Conservation (phyloP, 805 yeast species). For the Metschnikowia lachancei region DNA sequence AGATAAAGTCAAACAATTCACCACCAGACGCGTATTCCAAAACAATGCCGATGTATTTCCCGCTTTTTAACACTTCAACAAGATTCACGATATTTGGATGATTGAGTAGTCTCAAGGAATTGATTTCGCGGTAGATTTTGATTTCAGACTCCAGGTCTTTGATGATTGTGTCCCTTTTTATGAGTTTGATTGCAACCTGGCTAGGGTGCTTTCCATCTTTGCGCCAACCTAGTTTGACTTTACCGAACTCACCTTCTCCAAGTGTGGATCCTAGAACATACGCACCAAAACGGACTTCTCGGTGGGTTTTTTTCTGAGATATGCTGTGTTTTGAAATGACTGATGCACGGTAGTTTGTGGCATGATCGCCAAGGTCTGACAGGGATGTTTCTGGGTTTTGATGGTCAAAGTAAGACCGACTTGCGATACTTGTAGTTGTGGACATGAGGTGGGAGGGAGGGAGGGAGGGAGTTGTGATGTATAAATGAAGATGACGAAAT, state of each 20-base stretch:
- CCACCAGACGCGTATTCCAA: slow-evolving; percentile 97
- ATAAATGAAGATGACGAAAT: not conserved
- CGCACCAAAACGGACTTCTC: slow-evolving; percentile 83
- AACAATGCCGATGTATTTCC: slow-evolving; percentile 93
- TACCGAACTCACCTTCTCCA: slow-evolving; percentile 98
- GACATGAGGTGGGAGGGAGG: slow-evolving; percentile 3
- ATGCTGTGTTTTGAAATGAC: slow-evolving; percentile 2
- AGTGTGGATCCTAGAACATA: slow-evolving; percentile 88
- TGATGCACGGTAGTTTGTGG: slow-evolving; percentile 3
- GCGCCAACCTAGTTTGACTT: slow-evolving; percentile 95
- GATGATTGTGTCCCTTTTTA: slow-evolving; percentile 83
- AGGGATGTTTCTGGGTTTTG: slow-evolving; percentile 8
- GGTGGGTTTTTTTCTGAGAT: slow-evolving; percentile 28
- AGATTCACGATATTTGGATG: slow-evolving; percentile 93
- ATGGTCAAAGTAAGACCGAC: slow-evolving; percentile 10
- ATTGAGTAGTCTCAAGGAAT: slow-evolving; percentile 76
- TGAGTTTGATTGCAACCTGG: slow-evolving; percentile 91
- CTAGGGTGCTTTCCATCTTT: slow-evolving; percentile 74
- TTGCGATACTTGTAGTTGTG: slow-evolving; percentile 9
- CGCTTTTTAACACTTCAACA: slow-evolving; percentile 91
- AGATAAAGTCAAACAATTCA: slow-evolving; percentile 88
- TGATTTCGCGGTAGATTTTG: slow-evolving; percentile 89
- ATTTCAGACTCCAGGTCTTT: slow-evolving; percentile 82
- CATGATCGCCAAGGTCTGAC: slow-evolving; percentile 9
- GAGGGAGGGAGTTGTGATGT: not conserved